Evolutionary conservation across 75 land plant species (phyloP).

Genomic region (Sequoiadendron giganteum): DNA sequence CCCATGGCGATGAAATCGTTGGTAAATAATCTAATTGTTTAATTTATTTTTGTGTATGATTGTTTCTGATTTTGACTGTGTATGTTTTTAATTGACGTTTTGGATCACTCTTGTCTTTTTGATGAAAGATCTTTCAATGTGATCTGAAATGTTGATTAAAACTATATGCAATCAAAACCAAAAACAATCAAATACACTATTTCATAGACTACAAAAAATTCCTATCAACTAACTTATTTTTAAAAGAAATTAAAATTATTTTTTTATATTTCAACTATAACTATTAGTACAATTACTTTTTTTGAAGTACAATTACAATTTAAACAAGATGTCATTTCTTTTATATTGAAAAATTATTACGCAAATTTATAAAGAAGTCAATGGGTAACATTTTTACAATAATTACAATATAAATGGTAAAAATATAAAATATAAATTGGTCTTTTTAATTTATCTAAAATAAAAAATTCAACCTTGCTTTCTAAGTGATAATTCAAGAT

Average conservation of each 20-base stretch:
- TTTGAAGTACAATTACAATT: background rate
- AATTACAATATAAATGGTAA: too few relatives aligned
- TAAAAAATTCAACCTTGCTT: background rate
- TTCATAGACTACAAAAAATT: too few relatives aligned
- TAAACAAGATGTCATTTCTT: background rate
- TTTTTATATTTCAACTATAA: too few relatives aligned
- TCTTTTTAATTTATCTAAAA: background rate
- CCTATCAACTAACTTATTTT: background rate
- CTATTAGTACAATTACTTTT: background rate
- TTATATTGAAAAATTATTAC: background rate
- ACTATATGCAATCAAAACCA: too few relatives aligned
- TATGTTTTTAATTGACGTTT: too few relatives aligned
- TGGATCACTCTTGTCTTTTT: too few relatives aligned
- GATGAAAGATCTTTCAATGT: too few relatives aligned
- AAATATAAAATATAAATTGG: background rate
- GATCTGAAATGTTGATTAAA: too few relatives aligned
- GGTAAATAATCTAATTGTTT: background rate
- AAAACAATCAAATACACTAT: too few relatives aligned
- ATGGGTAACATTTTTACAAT: background rate
- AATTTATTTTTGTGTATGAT: background rate
- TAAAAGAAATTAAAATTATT: background rate
- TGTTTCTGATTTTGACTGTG: too few relatives aligned
- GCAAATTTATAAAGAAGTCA: too few relatives aligned
- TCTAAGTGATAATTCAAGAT: background rate
- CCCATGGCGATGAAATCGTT: background rate